Percentiles rank a stretch among this genome's conserved stretches.
phyloP scores from a whole-genome alignment of 176 grass and related monocot species.

The Triticum aestivum region IWGSC_CS_RefSeq_v2.1 NC_057807.1:695457068-695457567 shows the following conservation, averaged over 20 bases:
- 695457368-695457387: slow-evolving; percentile 39
- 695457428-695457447: slow-evolving; percentile 85
- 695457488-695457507: slow-evolving; percentile 96
- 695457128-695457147: slow-evolving; percentile 70
- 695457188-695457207: slow-evolving; percentile 93
- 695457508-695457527: slow-evolving; percentile 25
- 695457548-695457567: slow-evolving; percentile 16
- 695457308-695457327: slow-evolving; percentile 94
- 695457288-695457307: slow-evolving; percentile 94
- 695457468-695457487: slow-evolving; percentile 93
- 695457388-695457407: slow-evolving; percentile 82
- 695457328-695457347: slow-evolving; percentile 53
- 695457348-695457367: slow-evolving; percentile 41
- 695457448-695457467: slow-evolving; percentile 88
- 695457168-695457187: slow-evolving; percentile 94
- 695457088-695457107: slow-evolving; percentile 10
- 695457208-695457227: slow-evolving; percentile 59
- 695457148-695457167: slow-evolving; percentile 63
- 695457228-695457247: not conserved
- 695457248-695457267: slow-evolving; percentile 16
- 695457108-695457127: slow-evolving; percentile 78
- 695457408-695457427: slow-evolving; percentile 85
- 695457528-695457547: not conserved
- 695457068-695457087: not conserved
- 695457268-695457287: slow-evolving; percentile 33